These are phyloP conservation scores for Heimioporus sp. DNA, from an alignment of 768 basidiomycete species.

Conservation along the genomic window DNA sequence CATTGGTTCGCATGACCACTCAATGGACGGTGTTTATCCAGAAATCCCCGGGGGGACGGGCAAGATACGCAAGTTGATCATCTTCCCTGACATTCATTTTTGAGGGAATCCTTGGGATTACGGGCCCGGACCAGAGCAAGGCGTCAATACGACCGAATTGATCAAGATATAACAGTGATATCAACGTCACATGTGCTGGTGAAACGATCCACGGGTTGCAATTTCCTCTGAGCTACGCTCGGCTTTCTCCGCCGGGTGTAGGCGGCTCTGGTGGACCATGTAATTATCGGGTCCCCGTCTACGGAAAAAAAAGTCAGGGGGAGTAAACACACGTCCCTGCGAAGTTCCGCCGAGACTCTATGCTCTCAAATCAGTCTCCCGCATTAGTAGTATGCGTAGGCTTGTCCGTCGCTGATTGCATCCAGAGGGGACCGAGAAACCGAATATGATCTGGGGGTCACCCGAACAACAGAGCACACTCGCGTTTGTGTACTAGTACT, in stretches of 20 bases:
- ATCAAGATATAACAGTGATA: constrained; percentile 55
- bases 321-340: not conserved
- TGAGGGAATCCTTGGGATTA: constrained; percentile 71
- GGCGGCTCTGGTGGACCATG: constrained; percentile 63
- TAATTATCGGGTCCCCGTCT: constrained; percentile 79
- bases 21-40: constrained; percentile 22
- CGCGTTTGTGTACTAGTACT: constrained; percentile 63
- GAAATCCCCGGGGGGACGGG: not conserved
- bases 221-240: constrained; percentile 60
- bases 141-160: constrained; percentile 56
- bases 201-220: constrained; percentile 63
- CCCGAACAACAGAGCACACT: constrained; percentile 50
- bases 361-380: constrained; percentile 39
- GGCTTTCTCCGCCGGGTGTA: constrained; percentile 55
- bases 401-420: constrained; percentile 58
- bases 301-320: constrained; percentile 35
- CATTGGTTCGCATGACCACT: constrained; percentile 41
- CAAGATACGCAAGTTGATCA: constrained; percentile 46
- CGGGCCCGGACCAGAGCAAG: constrained; percentile 72
- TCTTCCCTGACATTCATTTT: constrained; percentile 75
- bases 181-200: constrained; percentile 67
- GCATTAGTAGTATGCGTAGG: constrained; percentile 69
- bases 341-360: not conserved
- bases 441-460: constrained; percentile 61
- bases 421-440: constrained; percentile 48